Base-by-base conservation (phyloP, 441 rosid genomes). In the Manihot esculenta region DNA sequence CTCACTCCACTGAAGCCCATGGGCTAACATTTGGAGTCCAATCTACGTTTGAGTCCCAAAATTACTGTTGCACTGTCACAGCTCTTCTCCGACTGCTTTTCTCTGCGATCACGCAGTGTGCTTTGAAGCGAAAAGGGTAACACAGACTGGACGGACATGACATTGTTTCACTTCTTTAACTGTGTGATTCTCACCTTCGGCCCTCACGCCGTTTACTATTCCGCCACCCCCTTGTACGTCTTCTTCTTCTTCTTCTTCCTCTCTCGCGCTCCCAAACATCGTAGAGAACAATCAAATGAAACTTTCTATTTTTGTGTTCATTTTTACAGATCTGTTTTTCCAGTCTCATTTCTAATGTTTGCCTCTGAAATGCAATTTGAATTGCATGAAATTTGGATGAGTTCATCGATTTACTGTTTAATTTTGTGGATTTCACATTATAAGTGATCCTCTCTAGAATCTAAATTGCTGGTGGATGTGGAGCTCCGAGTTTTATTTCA, bases 181-280 rank as follows among this genome's bases (percentile, higher is more conserved):
- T 91, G 99, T 67, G 97, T 97, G 38, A 94, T 94, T 79, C 93
- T 94, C 77, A 91, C 98, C 45, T 94, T 91, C 74, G 98, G 95
- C 7, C 98, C 98, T 74, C 97, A 94, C 82, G 99, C 99, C 77
- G 97, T 94, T 70, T 94, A 94, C 84, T 92, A 92, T 90, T 92
- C 99, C 67, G 97, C 97, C 67, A 92, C 97, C 64, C 99, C 99
- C 0, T 71, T 91, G 98, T 94, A 84, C 35, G 77, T 57, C 15
- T 14, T 45, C 66, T 44, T 47, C 56, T 35, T 15, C 62, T 48
- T 24, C 51, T 24, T 11, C 35, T 30, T 4, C 4, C 35, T 30
- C 35, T 30, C 62, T 3, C 33, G 35, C 26, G 21, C 3, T 6
- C 10, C n/a, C 18, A 21, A 54, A 21, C 10, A 26, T 10, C 27